These are phyloP conservation scores for Protomyces arabidopsidicola DNA, from an alignment of 1,139 yeast genomes.

Conservation along the genomic window DNA sequence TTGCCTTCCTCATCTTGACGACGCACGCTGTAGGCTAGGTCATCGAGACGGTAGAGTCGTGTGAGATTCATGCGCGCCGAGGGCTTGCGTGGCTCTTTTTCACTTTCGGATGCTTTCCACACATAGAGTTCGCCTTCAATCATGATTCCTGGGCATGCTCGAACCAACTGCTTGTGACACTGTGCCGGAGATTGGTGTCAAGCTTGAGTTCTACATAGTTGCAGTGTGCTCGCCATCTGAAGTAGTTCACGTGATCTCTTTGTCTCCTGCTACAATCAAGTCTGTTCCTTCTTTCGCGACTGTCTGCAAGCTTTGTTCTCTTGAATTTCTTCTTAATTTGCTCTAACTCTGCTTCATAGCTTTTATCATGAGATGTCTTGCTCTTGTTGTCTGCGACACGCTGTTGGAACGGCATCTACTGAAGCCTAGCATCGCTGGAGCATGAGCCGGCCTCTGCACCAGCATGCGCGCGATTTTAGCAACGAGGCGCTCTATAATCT, in stretches of 20 bases:
- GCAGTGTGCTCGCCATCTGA: too few relatives aligned
- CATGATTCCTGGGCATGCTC: background rate
- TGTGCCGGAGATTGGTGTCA: too few relatives aligned
- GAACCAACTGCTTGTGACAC: background rate
- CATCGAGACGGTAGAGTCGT: constrained; percentile 10
- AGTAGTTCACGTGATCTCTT: too few relatives aligned
- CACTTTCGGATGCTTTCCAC: background rate
- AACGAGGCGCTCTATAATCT: background rate
- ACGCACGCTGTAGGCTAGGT: constrained; percentile 25
- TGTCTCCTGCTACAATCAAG: too few relatives aligned
- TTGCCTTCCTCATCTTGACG: constrained; percentile 26
- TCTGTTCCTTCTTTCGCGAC: too few relatives aligned
- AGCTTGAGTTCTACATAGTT: too few relatives aligned
- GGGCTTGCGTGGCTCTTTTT: background rate
- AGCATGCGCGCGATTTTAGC: background rate
- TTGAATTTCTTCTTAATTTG: too few relatives aligned
- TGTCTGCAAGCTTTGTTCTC: too few relatives aligned
- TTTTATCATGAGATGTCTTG: too few relatives aligned
- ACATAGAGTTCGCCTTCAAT: background rate
- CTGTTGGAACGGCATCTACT: too few relatives aligned
- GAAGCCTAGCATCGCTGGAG: background rate
- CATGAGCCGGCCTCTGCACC: background rate
- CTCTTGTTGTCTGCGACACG: too few relatives aligned
- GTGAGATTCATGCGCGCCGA: constrained; percentile 23
- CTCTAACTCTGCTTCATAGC: too few relatives aligned